Evolutionary conservation across 176 grass and related monocot species (phyloP).

Genomic region (Oryza australiensis): DNA sequence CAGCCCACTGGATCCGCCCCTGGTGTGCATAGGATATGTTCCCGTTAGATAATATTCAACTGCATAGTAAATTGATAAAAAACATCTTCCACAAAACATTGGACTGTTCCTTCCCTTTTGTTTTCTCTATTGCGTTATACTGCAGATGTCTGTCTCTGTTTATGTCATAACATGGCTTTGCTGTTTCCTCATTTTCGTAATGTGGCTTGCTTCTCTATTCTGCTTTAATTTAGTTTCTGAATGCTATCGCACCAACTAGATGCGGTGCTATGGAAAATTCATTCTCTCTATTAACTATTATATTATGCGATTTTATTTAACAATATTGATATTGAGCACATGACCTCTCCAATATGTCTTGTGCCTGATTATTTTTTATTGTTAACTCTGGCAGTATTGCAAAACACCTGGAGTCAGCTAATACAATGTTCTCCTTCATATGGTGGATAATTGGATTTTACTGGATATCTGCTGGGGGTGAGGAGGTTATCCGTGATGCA

Average conservation of each 20-base stretch:
- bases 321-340: neutral
- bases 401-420: conserved; percentile 78
- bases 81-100: neutral
- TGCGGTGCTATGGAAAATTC: neutral
- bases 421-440: conserved; percentile 90
- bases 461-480: conserved; percentile 76
- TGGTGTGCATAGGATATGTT: too few relatives aligned
- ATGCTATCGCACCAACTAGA: neutral
- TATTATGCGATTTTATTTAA: neutral
- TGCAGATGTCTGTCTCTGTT: neutral
- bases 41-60: neutral
- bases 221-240: neutral
- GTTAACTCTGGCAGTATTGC: conserved; percentile 51
- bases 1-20: too few relatives aligned
- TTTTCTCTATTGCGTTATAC: neutral
- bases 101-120: neutral
- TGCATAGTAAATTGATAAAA: neutral
- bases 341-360: neutral
- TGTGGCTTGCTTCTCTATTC: neutral
- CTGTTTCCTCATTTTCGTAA: neutral
- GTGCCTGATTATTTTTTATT: conserved; percentile 29
- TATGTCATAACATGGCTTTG: neutral
- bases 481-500: conserved; percentile 65
- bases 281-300: neutral
- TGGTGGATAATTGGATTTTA: conserved; percentile 98